Evolutionary conservation across 2,329 filamentous ascomycete genomes (phyloP).

Genomic region (Phialocephala sp.): DNA sequence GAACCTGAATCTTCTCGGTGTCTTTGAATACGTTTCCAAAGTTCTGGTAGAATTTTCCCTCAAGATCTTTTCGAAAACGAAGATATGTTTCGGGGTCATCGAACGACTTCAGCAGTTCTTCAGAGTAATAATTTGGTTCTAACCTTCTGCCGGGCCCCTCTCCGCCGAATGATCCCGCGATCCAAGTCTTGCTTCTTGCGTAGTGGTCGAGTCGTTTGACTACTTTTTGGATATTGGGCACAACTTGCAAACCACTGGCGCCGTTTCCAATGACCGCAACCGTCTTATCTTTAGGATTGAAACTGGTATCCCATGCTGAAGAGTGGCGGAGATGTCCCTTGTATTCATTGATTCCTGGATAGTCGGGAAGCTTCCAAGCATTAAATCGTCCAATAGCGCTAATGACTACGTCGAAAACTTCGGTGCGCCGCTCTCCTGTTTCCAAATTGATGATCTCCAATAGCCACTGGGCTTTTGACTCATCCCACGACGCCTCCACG

Average conservation of each 20-base stretch:
- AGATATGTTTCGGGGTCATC: conserved; percentile 63
- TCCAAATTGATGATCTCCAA: conserved; percentile 46
- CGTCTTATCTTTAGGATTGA: conserved; percentile 53
- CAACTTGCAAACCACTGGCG: conserved; percentile 58
- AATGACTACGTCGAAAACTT: conserved; percentile 64
- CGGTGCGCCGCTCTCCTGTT: conserved; percentile 46
- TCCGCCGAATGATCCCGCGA: conserved; percentile 55
- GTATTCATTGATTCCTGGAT: conserved; percentile 57
- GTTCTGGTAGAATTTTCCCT: conserved; percentile 66
- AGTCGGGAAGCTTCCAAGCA: conserved; percentile 66
- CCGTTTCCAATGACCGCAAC: conserved; percentile 59
- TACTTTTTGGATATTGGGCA: conserved; percentile 49
- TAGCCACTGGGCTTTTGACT: conserved; percentile 57
- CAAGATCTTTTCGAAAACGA: conserved; percentile 60
- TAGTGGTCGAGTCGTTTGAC: conserved; percentile 35
- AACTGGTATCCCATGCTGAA: conserved; percentile 63
- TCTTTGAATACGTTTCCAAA: conserved; percentile 53
- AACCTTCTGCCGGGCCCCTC: conserved; percentile 34
- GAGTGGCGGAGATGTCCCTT: conserved; percentile 62
- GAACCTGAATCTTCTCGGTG: conserved; percentile 45
- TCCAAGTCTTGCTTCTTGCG: conserved; percentile 65
- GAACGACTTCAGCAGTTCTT: conserved; percentile 61
- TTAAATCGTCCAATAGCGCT: conserved; percentile 72
- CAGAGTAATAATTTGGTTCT: conserved; percentile 58
- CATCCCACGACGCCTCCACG: conserved; percentile 60